Conservation (phyloP, 2,329 filamentous ascomycete species). For the Aureobasidium sp. region DNA sequence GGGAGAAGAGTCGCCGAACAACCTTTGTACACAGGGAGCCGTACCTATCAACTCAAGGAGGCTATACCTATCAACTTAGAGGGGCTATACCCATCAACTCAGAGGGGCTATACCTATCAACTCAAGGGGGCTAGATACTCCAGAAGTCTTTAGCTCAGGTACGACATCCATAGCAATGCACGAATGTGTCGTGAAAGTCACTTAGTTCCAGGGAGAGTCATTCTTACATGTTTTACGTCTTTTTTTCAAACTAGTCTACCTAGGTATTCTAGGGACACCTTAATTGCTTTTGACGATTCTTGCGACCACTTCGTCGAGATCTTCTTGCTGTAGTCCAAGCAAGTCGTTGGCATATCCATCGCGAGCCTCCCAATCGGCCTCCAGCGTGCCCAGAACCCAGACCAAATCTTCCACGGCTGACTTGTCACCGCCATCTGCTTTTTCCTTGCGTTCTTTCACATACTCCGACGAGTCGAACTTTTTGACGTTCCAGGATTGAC, state of each 20-base stretch:
- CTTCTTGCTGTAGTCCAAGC: constrained; percentile 36
- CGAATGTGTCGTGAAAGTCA: too few relatives aligned
- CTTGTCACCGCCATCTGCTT: constrained; percentile 32
- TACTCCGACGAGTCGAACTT: constrained; percentile 30
- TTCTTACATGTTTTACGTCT: not conserved
- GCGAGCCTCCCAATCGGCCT: constrained; percentile 27
- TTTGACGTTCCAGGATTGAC: constrained; percentile 45
- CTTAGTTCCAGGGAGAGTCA: too few relatives aligned
- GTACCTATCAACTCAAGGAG: too few relatives aligned
- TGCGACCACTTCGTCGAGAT: constrained; percentile 33
- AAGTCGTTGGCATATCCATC: constrained; percentile 36
- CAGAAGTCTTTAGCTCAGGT: too few relatives aligned
- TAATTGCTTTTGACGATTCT: constrained; percentile 20
- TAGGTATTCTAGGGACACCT: not conserved
- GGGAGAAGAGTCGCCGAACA: too few relatives aligned
- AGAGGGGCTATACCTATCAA: too few relatives aligned
- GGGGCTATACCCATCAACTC: too few relatives aligned
- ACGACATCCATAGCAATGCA: not conserved
- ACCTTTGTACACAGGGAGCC: too few relatives aligned
- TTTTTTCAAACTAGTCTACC: not conserved
- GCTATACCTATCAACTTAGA: too few relatives aligned
- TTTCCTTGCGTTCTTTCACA: constrained; percentile 27
- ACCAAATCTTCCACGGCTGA: constrained; percentile 26
- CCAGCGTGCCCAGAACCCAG: constrained; percentile 26
- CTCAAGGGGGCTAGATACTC: too few relatives aligned